Evolutionary conservation across 257 asterid species (phyloP).

Genomic region (Salvia rosmarinus): DNA sequence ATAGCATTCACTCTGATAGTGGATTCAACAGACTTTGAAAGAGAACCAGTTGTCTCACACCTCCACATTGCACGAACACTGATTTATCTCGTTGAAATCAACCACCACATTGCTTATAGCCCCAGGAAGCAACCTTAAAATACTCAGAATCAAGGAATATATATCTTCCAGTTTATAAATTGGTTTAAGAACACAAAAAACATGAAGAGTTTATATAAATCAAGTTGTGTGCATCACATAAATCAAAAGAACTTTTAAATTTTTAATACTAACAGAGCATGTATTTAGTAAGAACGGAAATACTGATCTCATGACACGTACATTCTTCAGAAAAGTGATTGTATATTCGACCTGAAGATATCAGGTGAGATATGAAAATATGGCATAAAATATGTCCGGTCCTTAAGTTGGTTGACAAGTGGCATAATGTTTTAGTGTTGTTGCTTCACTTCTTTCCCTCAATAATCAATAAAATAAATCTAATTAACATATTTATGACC

Average conservation of each 20-base stretch:
- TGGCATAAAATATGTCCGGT: neutral
- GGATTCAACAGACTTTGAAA: constrained; percentile 87
- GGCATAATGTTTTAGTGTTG: neutral
- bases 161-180: neutral
- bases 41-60: constrained; percentile 79
- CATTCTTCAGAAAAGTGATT: constrained; percentile 12
- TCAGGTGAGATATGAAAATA: constrained; percentile 14
- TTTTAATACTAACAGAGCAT: constrained; percentile 14
- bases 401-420: neutral
- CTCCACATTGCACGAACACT: constrained; percentile 70
- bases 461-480: too few species aligned
- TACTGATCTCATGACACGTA: constrained; percentile 10
- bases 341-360: neutral
- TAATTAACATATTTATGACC: too few species aligned
- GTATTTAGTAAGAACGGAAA: constrained; percentile 9
- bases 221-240: constrained; percentile 17
- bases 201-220: neutral
- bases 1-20: constrained; percentile 64
- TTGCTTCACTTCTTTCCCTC: too few species aligned
- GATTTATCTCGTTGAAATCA: constrained; percentile 67
- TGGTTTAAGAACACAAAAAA: constrained; percentile 14
- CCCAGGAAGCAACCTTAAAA: constrained; percentile 82
- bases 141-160: constrained; percentile 15
- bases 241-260: neutral
- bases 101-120: constrained; percentile 83